Percentiles rank a stretch among this genome's conserved stretches.
These are phyloP conservation scores for Trametes cubensis DNA, from an alignment of 768 basidiomycete genomes.

Conservation along the genomic window DNA sequence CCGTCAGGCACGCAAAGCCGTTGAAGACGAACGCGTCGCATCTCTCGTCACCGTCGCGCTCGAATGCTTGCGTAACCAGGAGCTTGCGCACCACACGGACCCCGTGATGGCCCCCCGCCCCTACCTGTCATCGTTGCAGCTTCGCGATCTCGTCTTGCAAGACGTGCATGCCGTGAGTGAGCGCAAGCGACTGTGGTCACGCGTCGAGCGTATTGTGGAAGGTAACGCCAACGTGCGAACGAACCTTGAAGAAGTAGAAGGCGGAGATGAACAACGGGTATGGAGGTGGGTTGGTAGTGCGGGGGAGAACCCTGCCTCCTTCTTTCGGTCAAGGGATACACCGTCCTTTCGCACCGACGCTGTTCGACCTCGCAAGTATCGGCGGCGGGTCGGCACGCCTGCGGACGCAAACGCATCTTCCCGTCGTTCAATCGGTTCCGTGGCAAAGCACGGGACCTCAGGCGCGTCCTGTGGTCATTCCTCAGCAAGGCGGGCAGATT, in stretches of 20 bases:
- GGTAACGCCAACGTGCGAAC: conserved; percentile 88
- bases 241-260: conserved; percentile 79
- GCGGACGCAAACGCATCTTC: conserved; percentile 3
- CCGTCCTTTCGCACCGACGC: not conserved
- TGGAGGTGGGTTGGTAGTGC: conserved; percentile 87
- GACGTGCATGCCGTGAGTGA: conserved; percentile 74
- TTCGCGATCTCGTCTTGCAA: conserved; percentile 84
- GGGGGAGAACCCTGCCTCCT: conserved; percentile 29
- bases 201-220: conserved; percentile 85
- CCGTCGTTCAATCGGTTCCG: not conserved
- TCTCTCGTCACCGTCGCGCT: conserved; percentile 79
- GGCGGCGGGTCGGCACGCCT: not conserved
- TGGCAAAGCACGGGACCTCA: not conserved
- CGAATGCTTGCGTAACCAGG: conserved; percentile 80
- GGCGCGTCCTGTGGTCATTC: not conserved
- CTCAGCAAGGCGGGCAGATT: not conserved
- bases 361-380: too few relatives aligned
- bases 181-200: conserved; percentile 74
- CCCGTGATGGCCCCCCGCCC: conserved; percentile 73
- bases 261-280: conserved; percentile 86
- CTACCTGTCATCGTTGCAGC: conserved; percentile 82
- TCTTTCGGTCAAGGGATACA: not conserved
- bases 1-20: conserved; percentile 52
- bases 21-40: conserved; percentile 66
- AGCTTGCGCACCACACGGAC: conserved; percentile 79